Conservation (phyloP, 208 protist genomes). For the Blechomonas ayalai region DNA sequence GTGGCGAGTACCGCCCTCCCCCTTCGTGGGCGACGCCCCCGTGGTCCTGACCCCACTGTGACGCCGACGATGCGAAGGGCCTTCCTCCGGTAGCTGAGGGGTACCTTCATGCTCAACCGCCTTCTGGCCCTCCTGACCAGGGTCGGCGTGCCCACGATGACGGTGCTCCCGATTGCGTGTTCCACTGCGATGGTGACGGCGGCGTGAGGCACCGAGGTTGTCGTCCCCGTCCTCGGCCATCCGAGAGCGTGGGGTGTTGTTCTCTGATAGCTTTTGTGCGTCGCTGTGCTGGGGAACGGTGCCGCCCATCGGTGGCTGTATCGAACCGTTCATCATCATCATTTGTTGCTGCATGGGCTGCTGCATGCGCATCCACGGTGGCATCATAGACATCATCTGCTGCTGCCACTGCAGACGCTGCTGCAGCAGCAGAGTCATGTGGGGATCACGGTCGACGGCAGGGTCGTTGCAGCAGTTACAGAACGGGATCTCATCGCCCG, state of each 20-base stretch:
- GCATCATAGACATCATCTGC: constrained; percentile 23
- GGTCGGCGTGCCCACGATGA: constrained; percentile 4
- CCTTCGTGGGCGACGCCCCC: no score
- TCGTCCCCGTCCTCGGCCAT: no score
- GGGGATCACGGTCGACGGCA: constrained; percentile 52
- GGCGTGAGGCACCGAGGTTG: not conserved
- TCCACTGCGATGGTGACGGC: constrained; percentile 7
- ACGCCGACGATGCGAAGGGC: no score
- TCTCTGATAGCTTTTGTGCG: no score
- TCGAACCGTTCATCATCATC: no score
- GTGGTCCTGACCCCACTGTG: no score
- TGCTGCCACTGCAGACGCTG: constrained; percentile 33
- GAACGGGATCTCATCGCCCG: constrained; percentile 37
- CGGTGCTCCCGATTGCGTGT: constrained; percentile 1
- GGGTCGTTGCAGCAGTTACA: constrained; percentile 32
- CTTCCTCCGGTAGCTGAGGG: constrained; percentile 3
- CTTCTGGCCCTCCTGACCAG: not conserved
- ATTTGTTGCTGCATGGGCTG: constrained; percentile 5
- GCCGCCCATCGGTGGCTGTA: no score
- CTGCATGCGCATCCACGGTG: constrained; percentile 11
- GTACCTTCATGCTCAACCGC: constrained; percentile 2
- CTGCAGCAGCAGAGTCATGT: constrained; percentile 48
- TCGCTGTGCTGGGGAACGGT: no score
- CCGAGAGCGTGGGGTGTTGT: no score
- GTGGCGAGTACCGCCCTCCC: constrained; percentile 1